Percentiles rank a stretch among this genome's conserved stretches.
Evolutionary conservation across 73 alveolate genomes (phyloP).

Genomic region (Paramecium sonneborni): DNA sequence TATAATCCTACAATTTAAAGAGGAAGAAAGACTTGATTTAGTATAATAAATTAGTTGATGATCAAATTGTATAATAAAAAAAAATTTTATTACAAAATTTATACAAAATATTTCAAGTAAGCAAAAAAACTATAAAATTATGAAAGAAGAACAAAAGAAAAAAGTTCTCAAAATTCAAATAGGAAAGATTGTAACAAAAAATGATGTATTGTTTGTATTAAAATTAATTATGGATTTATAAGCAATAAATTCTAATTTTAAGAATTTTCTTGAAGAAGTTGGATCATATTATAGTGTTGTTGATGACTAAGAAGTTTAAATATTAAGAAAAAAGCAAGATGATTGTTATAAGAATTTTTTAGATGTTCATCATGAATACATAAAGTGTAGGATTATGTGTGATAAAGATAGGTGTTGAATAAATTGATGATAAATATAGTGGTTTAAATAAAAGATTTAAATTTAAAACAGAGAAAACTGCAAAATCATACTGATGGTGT

Average conservation of each 20-base stretch:
- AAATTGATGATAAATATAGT: background rate
- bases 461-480: background rate
- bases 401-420: background rate
- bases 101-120: background rate
- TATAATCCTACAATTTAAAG: background rate
- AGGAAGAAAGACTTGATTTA: background rate
- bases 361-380: background rate
- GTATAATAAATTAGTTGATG: background rate
- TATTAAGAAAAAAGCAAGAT: background rate
- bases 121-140: background rate
- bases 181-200: background rate
- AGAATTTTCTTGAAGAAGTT: background rate
- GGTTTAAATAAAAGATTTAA: background rate
- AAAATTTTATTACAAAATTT: too few relatives aligned
- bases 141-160: background rate
- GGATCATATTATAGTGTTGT: slow-evolving; percentile 6
- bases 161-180: background rate
- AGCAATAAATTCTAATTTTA: background rate
- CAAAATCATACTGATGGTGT: background rate
- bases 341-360: background rate
- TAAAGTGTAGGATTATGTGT: background rate
- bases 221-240: background rate
- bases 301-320: background rate
- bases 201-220: background rate
- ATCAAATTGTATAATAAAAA: background rate